Percentiles rank a stretch among this genome's conserved stretches.
Evolutionary conservation across 2,329 filamentous ascomycete species (phyloP).

Genomic region (Ophiostoma tasmaniense): DNA sequence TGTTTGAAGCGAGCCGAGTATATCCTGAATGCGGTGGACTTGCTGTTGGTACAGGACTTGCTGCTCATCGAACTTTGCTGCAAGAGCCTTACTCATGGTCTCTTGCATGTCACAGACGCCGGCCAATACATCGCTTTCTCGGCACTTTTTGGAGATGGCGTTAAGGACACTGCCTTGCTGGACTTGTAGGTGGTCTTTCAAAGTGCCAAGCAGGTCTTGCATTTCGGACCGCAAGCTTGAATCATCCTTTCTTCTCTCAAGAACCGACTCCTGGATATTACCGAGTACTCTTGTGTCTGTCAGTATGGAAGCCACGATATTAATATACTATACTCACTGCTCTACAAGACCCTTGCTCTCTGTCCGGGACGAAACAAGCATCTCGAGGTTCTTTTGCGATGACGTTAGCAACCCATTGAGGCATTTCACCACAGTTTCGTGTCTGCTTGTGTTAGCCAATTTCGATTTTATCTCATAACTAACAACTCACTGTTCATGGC

Average conservation of each 20-base stretch:
- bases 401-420: slow-evolving; percentile 1
- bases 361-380: neutral
- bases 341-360: neutral
- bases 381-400: slow-evolving; percentile 4
- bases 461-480: no score
- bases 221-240: neutral
- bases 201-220: neutral
- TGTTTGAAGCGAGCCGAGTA: neutral
- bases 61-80: slow-evolving; percentile 5
- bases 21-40: neutral
- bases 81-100: neutral
- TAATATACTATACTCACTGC: neutral
- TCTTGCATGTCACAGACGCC: slow-evolving; percentile 13
- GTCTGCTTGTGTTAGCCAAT: neutral
- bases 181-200: neutral
- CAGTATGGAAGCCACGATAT: neutral
- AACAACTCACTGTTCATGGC: slow-evolving; percentile 9
- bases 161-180: neutral
- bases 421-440: slow-evolving; percentile 1
- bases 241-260: neutral
- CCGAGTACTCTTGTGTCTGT: neutral
- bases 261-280: neutral
- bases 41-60: neutral
- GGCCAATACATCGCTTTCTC: slow-evolving; percentile 4
- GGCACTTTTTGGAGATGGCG: neutral